phyloP scores from a whole-genome alignment of 768 basidiomycete species.

The Russula emetica region DNA sequence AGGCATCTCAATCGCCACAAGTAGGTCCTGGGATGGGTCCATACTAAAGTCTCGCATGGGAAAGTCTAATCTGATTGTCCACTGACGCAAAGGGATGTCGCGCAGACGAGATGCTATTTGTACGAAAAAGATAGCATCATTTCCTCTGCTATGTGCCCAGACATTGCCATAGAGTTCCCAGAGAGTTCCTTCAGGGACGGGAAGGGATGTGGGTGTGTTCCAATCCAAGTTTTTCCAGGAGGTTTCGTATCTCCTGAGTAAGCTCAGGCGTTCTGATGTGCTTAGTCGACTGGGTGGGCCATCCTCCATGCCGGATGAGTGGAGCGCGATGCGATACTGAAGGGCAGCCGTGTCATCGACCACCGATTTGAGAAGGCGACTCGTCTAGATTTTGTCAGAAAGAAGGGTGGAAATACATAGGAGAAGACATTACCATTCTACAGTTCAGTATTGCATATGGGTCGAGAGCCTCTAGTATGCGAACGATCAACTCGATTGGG shows the following conservation, averaged over 20 bases:
- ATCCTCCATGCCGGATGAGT: conserved; percentile 18
- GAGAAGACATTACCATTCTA: conserved; percentile 7
- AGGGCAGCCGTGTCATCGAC: conserved; percentile 16
- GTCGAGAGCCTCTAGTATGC: conserved; percentile 14
- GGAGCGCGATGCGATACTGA: conserved; percentile 22
- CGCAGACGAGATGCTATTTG: conserved; percentile 27
- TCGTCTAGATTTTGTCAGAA: conserved; percentile 12
- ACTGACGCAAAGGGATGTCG: conserved; percentile 20
- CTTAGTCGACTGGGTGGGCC: conserved; percentile 10
- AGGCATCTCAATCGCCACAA: conserved; percentile 25
- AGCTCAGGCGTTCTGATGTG: conserved; percentile 9
- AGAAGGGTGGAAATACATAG: too few species aligned
- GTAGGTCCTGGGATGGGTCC: conserved; percentile 27
- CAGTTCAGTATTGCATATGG: conserved; percentile 6
- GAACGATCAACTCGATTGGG: conserved; percentile 14
- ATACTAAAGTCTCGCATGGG: conserved; percentile 24
- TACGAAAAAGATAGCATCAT: neutral
- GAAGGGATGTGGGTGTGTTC: neutral
- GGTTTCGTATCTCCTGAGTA: conserved; percentile 11
- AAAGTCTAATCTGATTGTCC: conserved; percentile 19
- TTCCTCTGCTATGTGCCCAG: conserved; percentile 18
- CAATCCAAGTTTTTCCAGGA: conserved; percentile 23
- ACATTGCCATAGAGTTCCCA: conserved; percentile 28
- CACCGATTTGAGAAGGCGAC: conserved; percentile 12
- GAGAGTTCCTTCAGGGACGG: neutral